Percentiles rank a stretch among this genome's conserved stretches.
phyloP scores from a whole-genome alignment of 2,329 filamentous ascomycete species.

The Penicillium sp. region DNA sequence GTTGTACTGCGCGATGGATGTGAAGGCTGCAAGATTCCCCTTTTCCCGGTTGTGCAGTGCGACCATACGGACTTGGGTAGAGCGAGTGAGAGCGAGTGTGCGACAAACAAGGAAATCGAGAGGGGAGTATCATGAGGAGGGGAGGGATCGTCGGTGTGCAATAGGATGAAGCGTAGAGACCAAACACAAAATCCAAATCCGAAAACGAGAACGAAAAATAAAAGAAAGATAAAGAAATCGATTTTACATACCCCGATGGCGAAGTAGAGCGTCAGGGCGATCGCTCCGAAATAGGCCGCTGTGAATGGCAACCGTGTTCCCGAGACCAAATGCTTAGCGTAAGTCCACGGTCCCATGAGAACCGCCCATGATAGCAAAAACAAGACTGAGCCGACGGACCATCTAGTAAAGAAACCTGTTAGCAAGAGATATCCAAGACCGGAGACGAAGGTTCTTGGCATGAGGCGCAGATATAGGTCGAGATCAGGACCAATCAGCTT shows the following conservation, averaged over 20 bases:
- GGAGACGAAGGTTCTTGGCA: constrained; percentile 16
- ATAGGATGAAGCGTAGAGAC: not conserved
- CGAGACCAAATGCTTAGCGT: constrained; percentile 80
- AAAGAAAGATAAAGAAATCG: constrained; percentile 13
- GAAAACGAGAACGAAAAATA: constrained; percentile 2
- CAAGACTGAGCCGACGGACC: constrained; percentile 87
- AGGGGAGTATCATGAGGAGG: constrained; percentile 10
- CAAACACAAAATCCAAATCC: not conserved
- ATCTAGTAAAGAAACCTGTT: constrained; percentile 58
- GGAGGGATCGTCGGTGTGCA: not conserved
- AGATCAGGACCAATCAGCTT: constrained; percentile 16
- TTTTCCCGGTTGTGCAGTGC: constrained; percentile 16
- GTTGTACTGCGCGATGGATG: constrained; percentile 20
- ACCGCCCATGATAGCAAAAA: constrained; percentile 92
- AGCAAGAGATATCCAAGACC: constrained; percentile 19
- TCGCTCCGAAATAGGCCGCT: constrained; percentile 90
- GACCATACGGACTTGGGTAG: constrained; percentile 11
- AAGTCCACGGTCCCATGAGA: constrained; percentile 85
- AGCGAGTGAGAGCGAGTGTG: constrained; percentile 3
- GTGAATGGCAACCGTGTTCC: constrained; percentile 86
- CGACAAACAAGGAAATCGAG: constrained; percentile 10
- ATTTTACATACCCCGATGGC: constrained; percentile 75
- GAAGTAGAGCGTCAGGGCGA: constrained; percentile 86
- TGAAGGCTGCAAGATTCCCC: constrained; percentile 22
- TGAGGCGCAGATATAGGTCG: constrained; percentile 23